Evolutionary conservation across 78 protist species (phyloP).

Genomic region (Pelomyxa schiedti): DNA sequence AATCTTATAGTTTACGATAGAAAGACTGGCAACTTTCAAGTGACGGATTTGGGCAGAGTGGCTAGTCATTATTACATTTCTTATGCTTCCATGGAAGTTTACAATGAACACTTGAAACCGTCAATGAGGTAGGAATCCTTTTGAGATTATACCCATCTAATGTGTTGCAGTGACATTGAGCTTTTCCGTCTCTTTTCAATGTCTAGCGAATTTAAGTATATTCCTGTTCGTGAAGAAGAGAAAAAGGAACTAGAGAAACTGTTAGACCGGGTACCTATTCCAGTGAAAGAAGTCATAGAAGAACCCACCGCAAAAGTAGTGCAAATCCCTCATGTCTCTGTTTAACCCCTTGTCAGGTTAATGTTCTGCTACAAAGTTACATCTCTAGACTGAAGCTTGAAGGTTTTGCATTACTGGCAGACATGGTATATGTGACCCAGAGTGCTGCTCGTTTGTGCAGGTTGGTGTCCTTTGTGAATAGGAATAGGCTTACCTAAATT

Average conservation of each 20-base stretch:
- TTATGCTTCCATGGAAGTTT: conserved; percentile 57
- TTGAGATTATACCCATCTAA: too few species aligned
- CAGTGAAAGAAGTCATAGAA: conserved; percentile 73
- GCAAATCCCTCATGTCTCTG: conserved; percentile 26
- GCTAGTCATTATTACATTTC: conserved; percentile 94
- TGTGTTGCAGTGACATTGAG: conserved; percentile 92
- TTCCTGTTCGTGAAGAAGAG: conserved; percentile 93
- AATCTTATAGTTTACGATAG: conserved; percentile 80
- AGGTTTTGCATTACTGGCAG: conserved; percentile 91
- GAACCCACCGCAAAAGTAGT: conserved; percentile 55
- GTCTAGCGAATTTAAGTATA: conserved; percentile 81
- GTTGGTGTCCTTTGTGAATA: too few species aligned
- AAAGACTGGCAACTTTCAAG: conserved; percentile 59
- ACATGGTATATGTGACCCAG: conserved; percentile 97
- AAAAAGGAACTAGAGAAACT: conserved; percentile 79
- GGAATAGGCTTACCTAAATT: too few species aligned
- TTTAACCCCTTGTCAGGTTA: conserved; percentile 64
- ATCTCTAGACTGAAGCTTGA: conserved; percentile 83
- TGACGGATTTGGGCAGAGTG: conserved; percentile 92
- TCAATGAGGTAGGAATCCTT: too few species aligned
- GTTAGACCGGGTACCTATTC: conserved; percentile 90
- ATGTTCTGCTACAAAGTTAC: conserved; percentile 95
- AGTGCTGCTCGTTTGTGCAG: conserved; percentile 86
- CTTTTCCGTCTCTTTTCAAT: conserved; percentile 71
- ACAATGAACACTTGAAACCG: conserved; percentile 75